phyloP scores from a whole-genome alignment of 805 yeast genomes.

The Zygosaccharomyces bisporus region DNA sequence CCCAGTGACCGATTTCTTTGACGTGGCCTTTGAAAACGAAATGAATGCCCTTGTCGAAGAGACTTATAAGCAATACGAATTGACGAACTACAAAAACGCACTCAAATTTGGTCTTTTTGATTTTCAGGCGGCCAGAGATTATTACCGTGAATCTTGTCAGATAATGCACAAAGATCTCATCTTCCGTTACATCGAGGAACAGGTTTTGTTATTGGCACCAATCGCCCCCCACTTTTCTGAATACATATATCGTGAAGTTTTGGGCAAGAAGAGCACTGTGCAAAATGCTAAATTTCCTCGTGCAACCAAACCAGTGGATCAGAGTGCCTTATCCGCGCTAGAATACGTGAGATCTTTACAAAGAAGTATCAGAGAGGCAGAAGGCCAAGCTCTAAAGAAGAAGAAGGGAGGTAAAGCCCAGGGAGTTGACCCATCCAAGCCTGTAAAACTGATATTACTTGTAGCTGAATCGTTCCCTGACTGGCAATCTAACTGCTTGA shows the following conservation, averaged over 20 bases:
- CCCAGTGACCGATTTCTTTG: slow-evolving; percentile 62
- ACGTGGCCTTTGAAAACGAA: slow-evolving; percentile 88
- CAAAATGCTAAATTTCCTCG: slow-evolving; percentile 80
- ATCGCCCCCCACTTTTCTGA: slow-evolving; percentile 96
- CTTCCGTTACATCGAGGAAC: slow-evolving; percentile 77
- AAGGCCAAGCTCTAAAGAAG: slow-evolving; percentile 78
- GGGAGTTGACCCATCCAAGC: slow-evolving; percentile 70
- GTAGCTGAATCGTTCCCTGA: slow-evolving; percentile 84
- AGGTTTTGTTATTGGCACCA: slow-evolving; percentile 81
- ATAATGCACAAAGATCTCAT: slow-evolving; percentile 83
- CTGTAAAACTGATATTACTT: slow-evolving; percentile 68
- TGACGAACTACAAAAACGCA: slow-evolving; percentile 81
- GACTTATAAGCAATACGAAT: slow-evolving; percentile 64
- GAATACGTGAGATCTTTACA: slow-evolving; percentile 74
- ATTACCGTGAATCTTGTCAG: slow-evolving; percentile 74
- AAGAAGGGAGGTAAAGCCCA: slow-evolving; percentile 81
- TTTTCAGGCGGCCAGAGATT: slow-evolving; percentile 92
- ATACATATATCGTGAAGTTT: slow-evolving; percentile 77
- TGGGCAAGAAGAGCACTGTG: slow-evolving; percentile 61
- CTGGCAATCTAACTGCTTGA: slow-evolving; percentile 82
- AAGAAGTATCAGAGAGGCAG: slow-evolving; percentile 88
- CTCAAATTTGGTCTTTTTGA: slow-evolving; percentile 90
- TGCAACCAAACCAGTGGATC: slow-evolving; percentile 62
- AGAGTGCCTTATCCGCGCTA: slow-evolving; percentile 60
- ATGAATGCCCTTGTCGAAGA: slow-evolving; percentile 77